Conservation (phyloP, 2,329 filamentous ascomycete genomes). For the Hymenoscyphus linearis region DNA sequence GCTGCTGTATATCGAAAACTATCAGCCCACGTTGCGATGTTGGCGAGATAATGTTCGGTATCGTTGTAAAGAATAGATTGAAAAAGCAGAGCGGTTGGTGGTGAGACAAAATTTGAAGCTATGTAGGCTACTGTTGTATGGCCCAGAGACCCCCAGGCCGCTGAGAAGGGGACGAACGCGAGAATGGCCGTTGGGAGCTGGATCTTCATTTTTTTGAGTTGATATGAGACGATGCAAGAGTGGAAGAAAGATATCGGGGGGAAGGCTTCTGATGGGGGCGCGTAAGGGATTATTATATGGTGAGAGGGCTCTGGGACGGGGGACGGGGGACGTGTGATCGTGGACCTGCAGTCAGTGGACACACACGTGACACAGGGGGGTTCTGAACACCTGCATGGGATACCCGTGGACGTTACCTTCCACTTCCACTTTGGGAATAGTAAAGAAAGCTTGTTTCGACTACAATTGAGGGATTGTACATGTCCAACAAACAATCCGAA, state of each 20-base stretch:
- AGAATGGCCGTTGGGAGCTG: conserved; percentile 4
- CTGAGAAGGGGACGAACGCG: conserved; percentile 4
- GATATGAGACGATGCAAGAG: background rate
- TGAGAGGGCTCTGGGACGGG: background rate
- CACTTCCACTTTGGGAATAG: background rate
- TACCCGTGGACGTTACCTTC: background rate
- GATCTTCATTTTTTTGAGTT: conserved; percentile 17
- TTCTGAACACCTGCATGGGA: too few relatives aligned
- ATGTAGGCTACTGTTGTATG: conserved; percentile 63
- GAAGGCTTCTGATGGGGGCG: background rate
- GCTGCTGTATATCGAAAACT: conserved; percentile 56
- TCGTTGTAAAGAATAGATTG: conserved; percentile 51
- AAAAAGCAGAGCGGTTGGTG: conserved; percentile 51
- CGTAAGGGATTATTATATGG: background rate
- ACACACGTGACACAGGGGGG: too few relatives aligned
- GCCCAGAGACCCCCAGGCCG: conserved; percentile 43
- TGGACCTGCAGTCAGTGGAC: too few relatives aligned
- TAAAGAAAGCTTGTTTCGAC: too few relatives aligned
- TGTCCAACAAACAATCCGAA: too few relatives aligned
- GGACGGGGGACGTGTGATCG: background rate
- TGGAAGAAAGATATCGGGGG: background rate
- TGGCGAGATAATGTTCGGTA: conserved; percentile 53
- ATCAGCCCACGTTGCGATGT: conserved; percentile 63
- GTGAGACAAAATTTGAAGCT: conserved; percentile 54
- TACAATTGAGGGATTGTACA: too few relatives aligned